Base-by-base conservation (phyloP, 257 asterid species). In the Cinchona pubescens region DNA sequence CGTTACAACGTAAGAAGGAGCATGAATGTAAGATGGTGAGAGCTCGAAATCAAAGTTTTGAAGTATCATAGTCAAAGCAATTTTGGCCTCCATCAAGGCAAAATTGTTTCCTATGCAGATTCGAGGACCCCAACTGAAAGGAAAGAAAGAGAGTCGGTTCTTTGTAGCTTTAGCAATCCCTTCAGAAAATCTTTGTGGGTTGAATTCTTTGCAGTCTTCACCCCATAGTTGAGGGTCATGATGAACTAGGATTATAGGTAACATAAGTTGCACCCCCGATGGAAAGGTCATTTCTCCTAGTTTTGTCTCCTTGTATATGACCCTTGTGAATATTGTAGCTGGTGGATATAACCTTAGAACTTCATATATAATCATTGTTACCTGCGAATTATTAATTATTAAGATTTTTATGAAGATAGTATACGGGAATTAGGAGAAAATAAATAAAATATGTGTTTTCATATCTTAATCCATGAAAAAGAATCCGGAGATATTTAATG, bases 321-420 rank as follows among this genome's bases (percentile, higher is more conserved):
- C 61, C 10, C 89, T 55, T 14, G 80, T 43, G 32, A 87, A 69
- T n/a, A 83, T 77, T 34, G 75, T 60, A 3, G 84, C 79, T 0
- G 92, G 90, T 23, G 94, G 90, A 69, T 87, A 89, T 29, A 89
- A 34, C 53, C 94, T 83, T 2, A 89, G 65, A 51, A 84, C 89
- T 78, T 89, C 94, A 40, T 84, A 40, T n/a, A 89, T 4, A 73
- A 89, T 84, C 90, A 82, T 84, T 0, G 82, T 86, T 21, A 89
- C 81, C 94, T 87, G 79, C 43, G 2, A 0, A 53, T 0, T 1
- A 53, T 7, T 6, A 0, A 53, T 0, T 1, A 53, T 7, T 6
- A n/a, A 27, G 2, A 78, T 18, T 25, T 25, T 21, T 3, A 0
- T 13, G 38, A 66, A 34, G 37, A 13, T 27, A 23, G 5, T 2